phyloP scores from a whole-genome alignment of 495 filamentous ascomycete genomes.

The Opeltia flavorubescens region DNA sequence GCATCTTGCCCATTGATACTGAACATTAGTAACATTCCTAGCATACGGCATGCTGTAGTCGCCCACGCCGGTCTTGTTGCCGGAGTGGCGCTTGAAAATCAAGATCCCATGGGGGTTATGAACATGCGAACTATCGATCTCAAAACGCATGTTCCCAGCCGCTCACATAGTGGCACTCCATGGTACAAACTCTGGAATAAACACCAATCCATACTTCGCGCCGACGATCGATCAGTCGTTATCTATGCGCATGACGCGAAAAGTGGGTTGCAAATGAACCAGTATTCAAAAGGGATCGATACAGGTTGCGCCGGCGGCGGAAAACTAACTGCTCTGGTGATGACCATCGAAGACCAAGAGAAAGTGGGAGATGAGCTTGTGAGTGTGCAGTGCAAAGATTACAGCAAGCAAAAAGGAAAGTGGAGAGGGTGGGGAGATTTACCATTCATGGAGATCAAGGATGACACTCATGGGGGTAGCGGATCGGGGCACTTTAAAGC shows the following conservation, averaged over 20 bases:
- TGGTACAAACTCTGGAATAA: constrained; percentile 59
- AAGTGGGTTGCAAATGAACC: constrained; percentile 46
- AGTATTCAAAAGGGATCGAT: constrained; percentile 75
- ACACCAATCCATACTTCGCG: constrained; percentile 28
- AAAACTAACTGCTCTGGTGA: constrained; percentile 58
- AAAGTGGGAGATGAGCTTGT: constrained; percentile 4
- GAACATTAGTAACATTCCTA: constrained; percentile 41
- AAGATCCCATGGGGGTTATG: constrained; percentile 75
- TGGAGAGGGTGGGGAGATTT: neutral
- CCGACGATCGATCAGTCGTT: constrained; percentile 32
- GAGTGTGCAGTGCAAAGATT: constrained; percentile 15
- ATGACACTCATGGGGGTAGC: neutral
- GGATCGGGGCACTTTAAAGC: neutral
- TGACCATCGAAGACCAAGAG: constrained; percentile 25
- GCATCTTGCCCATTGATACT: constrained; percentile 61
- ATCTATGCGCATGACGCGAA: constrained; percentile 82
- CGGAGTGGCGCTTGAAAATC: constrained; percentile 50
- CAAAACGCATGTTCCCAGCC: constrained; percentile 45
- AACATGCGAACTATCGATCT: constrained; percentile 74
- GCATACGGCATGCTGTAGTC: constrained; percentile 48
- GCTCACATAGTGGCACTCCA: constrained; percentile 37
- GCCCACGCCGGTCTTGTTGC: constrained; percentile 81
- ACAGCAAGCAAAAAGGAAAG: constrained; percentile 2
- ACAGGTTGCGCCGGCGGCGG: constrained; percentile 65
- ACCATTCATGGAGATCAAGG: neutral